Base-by-base conservation (phyloP, 2,329 filamentous ascomycete species). In the Colletotrichum tabaci region DNA sequence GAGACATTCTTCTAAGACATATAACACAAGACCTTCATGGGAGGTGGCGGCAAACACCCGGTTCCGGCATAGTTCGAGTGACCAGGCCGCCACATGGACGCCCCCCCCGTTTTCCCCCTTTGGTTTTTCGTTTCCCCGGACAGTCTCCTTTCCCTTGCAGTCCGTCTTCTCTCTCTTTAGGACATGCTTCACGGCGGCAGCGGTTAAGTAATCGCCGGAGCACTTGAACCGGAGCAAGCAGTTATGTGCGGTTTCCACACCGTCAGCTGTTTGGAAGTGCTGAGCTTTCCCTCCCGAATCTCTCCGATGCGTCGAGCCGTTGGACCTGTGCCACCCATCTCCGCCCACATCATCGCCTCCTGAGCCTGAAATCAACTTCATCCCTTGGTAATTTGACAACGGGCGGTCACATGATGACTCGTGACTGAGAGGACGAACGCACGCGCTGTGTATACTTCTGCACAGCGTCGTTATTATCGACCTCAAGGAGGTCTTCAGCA, bases 131-230 rank as follows among this genome's bases (percentile, higher is more conserved):
- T 52, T 42, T 5, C 7, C 44, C 42, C 49, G 44, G 6, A 21
- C 42, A 30, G 7, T n/a, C 46, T 50, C 60, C 46, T 52, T 62
- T 62, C 42, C 13, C 3, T 44, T 62, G 60, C 30, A 61, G 26
- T 4, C 26, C 26, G 26, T 26, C 21, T 23, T n/a, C 8, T 38
- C 26, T 18, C 26, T 46, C 21, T 49, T 6, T 10, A 13, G 9
- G 23, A 61, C 26, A 16, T 26, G 3, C 2, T 26, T 26, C 26
- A 61, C 18, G 18, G 13, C 7, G 3, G 16, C 10, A 18, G 6
- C 16, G 56, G n/a, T 6, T 10, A 47, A 13, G 21, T 18, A 18
- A 40, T 30, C 56, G 56, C 16, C 50, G 18, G 18, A 16, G 4
- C 50, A 55, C 16, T 30, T 18, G 10, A 35, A 0, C 18, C n/a